Base-by-base conservation (phyloP, 108 stramenopile species). In the Cafeteria roenbergensis region DNA sequence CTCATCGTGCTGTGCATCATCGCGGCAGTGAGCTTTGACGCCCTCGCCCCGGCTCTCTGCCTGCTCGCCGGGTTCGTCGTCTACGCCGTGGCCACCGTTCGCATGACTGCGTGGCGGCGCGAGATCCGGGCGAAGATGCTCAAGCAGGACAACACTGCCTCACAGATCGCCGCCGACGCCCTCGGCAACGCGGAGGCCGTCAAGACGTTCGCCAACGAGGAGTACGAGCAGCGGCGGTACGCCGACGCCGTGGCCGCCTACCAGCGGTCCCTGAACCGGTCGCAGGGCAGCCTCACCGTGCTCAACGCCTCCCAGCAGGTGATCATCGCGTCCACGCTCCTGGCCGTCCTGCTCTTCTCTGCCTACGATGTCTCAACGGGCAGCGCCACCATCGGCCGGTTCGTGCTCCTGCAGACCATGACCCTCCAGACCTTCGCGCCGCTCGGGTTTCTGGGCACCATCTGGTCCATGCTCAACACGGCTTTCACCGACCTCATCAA, bases 141-240 rank as follows among this genome's bases (percentile, higher is more conserved):
- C 70, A 81, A 86, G 73, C 73, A 75, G 69, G 94, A 95, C 72
- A 95, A 95, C 78, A 89, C 88, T 61, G 91, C 79, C 77, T 90
- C 93, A 70, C 91, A 93, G 65, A 77, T 76, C 25, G 87, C 83
- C 51, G 91, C 89, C 0, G 95, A 97, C 64, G 80, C 80, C 12
- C 70, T 97, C 53, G 65, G 92, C 53, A 94, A 97, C 73, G 93
- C 90, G 67, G 95, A 97, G 73, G 91, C 90, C 22, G 95, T 97
- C 48, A 97, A 97, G 65, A 89, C 88, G 63, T 97, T 97, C 63
- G 92, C 91, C 6, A 87, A 84, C 17, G 95, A 97, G 78, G 71
- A 72, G 34, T 93, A 81, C 57, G 95, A 96, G 66, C 72, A 77
- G n/a, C 68, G 75, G 32, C 73, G 86, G 54, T 93, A 88, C 57